phyloP scores from a whole-genome alignment of 176 grass and related monocot species.

The Triticum urartu region DNA sequence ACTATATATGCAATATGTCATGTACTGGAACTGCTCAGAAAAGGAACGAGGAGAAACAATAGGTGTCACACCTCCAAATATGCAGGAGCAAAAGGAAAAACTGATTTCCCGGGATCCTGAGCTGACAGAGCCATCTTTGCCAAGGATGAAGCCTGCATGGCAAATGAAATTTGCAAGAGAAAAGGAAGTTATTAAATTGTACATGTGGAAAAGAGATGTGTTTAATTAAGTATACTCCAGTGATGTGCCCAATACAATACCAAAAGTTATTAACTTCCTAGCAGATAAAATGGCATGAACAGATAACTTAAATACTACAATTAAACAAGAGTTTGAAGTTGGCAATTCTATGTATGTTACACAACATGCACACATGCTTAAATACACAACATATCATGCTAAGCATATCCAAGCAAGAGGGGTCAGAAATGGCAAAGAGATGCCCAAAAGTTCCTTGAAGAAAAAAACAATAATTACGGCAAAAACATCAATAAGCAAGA shows the following conservation, averaged over 20 bases:
- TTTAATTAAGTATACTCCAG: neutral
- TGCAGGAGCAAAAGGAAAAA: conserved; percentile 70
- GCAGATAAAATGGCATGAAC: neutral
- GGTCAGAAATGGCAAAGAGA: neutral
- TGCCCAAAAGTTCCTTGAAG: neutral
- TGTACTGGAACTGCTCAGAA: neutral
- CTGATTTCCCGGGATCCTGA: conserved; percentile 34
- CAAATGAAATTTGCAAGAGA: neutral
- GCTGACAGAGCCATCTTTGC: conserved; percentile 61
- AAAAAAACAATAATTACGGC: neutral
- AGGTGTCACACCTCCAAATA: conserved; percentile 63
- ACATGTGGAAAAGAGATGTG: neutral
- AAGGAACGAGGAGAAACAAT: neutral
- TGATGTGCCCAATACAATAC: neutral
- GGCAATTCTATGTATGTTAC: neutral
- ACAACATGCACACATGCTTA: neutral
- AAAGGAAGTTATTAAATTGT: neutral
- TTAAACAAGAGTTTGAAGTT: neutral
- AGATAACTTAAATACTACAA: neutral
- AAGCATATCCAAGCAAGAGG: neutral
- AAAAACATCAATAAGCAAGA: neutral
- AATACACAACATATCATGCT: neutral
- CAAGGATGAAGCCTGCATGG: conserved; percentile 69
- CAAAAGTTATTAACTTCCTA: neutral
- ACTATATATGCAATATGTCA: neutral